These are phyloP conservation scores for Malassezia arunalokei DNA, from an alignment of 1,284 basidiomycete species.

Conservation along the genomic window DNA sequence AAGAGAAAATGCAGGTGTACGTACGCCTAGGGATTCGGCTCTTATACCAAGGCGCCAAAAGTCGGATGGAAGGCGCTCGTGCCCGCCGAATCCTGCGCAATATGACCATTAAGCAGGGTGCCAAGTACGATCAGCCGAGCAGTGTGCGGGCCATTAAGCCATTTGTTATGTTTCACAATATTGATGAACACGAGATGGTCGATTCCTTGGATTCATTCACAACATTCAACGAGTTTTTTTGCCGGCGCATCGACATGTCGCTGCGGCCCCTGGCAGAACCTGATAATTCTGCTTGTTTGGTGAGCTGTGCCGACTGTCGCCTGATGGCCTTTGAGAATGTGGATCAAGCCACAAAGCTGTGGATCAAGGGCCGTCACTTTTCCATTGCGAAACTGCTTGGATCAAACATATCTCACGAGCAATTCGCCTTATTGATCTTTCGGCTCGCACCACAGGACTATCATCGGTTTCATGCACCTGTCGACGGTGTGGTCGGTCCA, in stretches of 20 bases:
- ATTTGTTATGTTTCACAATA: conserved; percentile 81
- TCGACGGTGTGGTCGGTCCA: conserved; percentile 58
- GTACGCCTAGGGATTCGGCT: conserved; percentile 81
- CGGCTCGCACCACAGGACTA: conserved; percentile 73
- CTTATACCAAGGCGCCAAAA: conserved; percentile 78
- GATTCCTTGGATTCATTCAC: conserved; percentile 74
- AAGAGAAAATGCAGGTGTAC: conserved; percentile 95
- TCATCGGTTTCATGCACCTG: conserved; percentile 87
- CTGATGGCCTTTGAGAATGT: conserved; percentile 84
- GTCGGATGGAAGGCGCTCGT: conserved; percentile 77
- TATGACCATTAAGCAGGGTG: conserved; percentile 81
- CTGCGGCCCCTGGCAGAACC: conserved; percentile 67
- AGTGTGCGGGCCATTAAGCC: conserved; percentile 70
- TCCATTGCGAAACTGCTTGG: conserved; percentile 68
- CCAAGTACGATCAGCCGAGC: conserved; percentile 76
- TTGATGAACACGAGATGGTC: conserved; percentile 68
- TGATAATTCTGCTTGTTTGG: conserved; percentile 62
- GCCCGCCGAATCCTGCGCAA: conserved; percentile 72
- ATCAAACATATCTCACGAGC: conserved; percentile 33
- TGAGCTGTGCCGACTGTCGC: conserved; percentile 82
- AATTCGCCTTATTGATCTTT: conserved; percentile 58
- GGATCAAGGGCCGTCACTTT: conserved; percentile 97
- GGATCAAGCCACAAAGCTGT: conserved; percentile 68
- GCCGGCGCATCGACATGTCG: conserved; percentile 71
- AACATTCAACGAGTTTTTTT: conserved; percentile 80